Base-by-base conservation (phyloP, 2,329 filamentous ascomycete species). In the Paraphaeosphaeria minitans region DNA sequence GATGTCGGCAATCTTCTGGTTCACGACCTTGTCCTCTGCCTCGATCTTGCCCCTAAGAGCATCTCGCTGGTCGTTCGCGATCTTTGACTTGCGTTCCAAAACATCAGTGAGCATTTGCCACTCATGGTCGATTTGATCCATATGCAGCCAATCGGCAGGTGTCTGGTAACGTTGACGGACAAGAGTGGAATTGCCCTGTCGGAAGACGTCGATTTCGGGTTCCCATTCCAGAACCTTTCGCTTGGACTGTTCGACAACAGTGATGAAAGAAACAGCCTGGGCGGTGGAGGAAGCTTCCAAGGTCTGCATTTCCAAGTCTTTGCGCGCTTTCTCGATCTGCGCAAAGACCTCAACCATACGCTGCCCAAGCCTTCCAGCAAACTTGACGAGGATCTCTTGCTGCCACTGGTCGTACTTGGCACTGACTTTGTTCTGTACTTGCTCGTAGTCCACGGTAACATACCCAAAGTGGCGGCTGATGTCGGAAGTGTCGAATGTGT, bases 371-470 rank as follows among this genome's bases (percentile, higher is more conserved):
- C 95, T 92, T 57, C 86, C 85, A 39, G 93, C 95, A 77, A 99
- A 99, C 75, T 97, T 97, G 67, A 91, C 86, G 39, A 98, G 83
- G 56, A 99, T 96, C 66, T 99, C 95, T 69, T 97, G 92, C 77
- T 99, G 95, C 95, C 96, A 99, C 76, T 98, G 94, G 74, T 99
- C 96, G 74, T 99, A 99, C 77, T 98, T 99, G 69, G 93, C 92
- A 71, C 98, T 99, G 76, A 99, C 95, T 78, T 97, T 97, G 57
- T 94, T 92, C 78, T 99, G 96, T 0, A 99, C 95, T 77, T 99
- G 96, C 70, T 98, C 95, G 72, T 99, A 99, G 75, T 99, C 94
- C 71, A 99, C 93, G 4, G 90, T 92, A 55, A 98, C 88, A 76
- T 96, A 94, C 4, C 95, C 95, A 74, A 99, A 99, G 1, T 90